Conservation (phyloP, 495 filamentous ascomycete genomes). For the Chaetomidium leptoderma region DNA sequence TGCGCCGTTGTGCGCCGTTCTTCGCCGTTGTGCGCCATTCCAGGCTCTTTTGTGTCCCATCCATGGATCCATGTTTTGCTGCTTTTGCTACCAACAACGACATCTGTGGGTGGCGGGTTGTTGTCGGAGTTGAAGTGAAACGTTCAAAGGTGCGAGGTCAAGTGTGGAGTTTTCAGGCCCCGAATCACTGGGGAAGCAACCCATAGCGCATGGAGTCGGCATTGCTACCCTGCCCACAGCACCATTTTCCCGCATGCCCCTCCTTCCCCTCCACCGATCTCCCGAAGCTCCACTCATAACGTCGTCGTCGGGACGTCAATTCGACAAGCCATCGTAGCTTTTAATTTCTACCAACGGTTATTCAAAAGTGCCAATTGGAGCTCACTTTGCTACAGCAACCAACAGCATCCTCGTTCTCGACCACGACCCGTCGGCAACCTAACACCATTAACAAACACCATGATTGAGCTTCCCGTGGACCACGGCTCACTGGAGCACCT, state of each 20-base stretch:
- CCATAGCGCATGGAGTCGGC: slow-evolving; percentile 1
- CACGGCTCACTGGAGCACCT: slow-evolving; percentile 76
- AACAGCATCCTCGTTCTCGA: no score
- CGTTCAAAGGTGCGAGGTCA: background rate
- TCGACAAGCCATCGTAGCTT: background rate
- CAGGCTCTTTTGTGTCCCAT: background rate
- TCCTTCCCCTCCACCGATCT: slow-evolving; percentile 6
- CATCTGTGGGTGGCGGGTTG: slow-evolving; percentile 10
- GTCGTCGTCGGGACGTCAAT: no score
- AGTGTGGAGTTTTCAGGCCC: background rate
- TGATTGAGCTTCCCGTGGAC: slow-evolving; percentile 44
- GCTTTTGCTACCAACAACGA: slow-evolving; percentile 5
- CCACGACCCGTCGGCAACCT: background rate
- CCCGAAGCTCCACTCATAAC: slow-evolving; percentile 1
- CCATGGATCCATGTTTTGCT: no score
- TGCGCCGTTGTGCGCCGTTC: background rate
- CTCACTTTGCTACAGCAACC: no score
- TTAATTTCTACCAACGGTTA: background rate
- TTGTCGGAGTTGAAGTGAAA: background rate
- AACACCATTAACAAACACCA: slow-evolving; percentile 17
- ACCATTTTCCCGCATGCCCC: no score
- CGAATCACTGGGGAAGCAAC: background rate
- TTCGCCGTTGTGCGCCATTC: background rate
- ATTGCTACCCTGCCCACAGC: background rate
- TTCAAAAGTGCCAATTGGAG: no score